Evolutionary conservation across 2,329 filamentous ascomycete species (phyloP).

Genomic region (Neofusicoccum umdonicola): DNA sequence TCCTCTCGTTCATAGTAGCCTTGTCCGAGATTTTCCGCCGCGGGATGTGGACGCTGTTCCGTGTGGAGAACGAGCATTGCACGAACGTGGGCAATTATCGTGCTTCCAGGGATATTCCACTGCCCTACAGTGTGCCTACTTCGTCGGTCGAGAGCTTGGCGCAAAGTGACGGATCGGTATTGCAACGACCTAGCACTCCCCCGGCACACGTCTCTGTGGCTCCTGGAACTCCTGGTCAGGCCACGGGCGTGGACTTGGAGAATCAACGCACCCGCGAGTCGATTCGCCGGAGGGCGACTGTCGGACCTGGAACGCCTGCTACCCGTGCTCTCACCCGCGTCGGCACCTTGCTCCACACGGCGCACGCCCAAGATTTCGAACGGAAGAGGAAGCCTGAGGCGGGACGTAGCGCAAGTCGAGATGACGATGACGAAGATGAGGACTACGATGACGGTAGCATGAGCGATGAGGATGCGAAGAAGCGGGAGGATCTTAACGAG

Average conservation of each 20-base stretch:
- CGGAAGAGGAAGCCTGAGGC: slow-evolving; percentile 62
- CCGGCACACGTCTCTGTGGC: neutral
- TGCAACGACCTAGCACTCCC: neutral
- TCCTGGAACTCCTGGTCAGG: neutral
- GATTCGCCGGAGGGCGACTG: slow-evolving; percentile 24
- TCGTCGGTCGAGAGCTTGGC: slow-evolving; percentile 14
- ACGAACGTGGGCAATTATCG: slow-evolving; percentile 78
- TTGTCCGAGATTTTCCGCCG: slow-evolving; percentile 79
- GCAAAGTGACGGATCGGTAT: neutral
- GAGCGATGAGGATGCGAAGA: slow-evolving; percentile 32
- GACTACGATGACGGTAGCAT: slow-evolving; percentile 34
- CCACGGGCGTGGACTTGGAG: slow-evolving; percentile 15
- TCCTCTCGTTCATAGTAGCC: slow-evolving; percentile 75
- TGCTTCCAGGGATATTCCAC: slow-evolving; percentile 79
- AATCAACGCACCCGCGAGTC: slow-evolving; percentile 14
- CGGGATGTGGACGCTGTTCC: slow-evolving; percentile 88
- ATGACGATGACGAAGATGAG: slow-evolving; percentile 27
- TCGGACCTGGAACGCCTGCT: slow-evolving; percentile 30
- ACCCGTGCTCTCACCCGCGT: slow-evolving; percentile 50
- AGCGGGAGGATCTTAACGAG: slow-evolving; percentile 2
- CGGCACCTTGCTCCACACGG: slow-evolving; percentile 71
- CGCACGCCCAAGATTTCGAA: slow-evolving; percentile 90
- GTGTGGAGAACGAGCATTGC: slow-evolving; percentile 97
- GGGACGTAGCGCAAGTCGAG: slow-evolving; percentile 27
- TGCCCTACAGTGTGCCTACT: slow-evolving; percentile 67